Percentiles rank a stretch among this genome's conserved stretches.
Conservation (phyloP, 2,329 filamentous ascomycete species). For the Cercospora citrullina region DNA sequence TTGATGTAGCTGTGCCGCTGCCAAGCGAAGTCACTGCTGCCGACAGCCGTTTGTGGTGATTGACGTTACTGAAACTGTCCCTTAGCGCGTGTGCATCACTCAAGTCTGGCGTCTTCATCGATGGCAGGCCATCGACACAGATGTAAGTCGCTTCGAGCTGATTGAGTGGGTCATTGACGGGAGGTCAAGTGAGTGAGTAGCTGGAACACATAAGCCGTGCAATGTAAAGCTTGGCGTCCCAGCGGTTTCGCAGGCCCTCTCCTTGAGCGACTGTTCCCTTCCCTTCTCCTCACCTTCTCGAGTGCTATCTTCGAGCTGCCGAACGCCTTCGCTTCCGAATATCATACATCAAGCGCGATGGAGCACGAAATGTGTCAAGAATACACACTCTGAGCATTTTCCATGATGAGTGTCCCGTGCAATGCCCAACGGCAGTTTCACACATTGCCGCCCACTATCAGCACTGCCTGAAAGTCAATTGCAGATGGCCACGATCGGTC, state of each 20-base stretch:
- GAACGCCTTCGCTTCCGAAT: neutral
- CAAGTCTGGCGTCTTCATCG: neutral
- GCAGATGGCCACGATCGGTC: neutral
- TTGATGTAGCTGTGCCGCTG: neutral
- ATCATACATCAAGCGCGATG: neutral
- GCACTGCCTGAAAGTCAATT: neutral
- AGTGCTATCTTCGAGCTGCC: neutral
- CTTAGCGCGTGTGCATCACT: neutral
- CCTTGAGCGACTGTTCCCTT: neutral
- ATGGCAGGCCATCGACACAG: neutral
- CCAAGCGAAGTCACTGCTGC: neutral
- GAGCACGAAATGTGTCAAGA: neutral
- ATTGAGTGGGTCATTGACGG: neutral
- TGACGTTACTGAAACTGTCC: neutral
- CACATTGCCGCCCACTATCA: neutral
- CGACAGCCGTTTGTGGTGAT: neutral
- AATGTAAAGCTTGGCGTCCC: neutral
- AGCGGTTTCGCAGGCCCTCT: neutral
- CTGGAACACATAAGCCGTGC: neutral
- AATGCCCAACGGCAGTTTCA: neutral
- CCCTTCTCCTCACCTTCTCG: neutral
- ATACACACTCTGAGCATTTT: neutral
- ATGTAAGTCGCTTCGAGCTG: neutral
- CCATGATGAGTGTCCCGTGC: neutral
- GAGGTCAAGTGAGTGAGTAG: neutral